Conservation (phyloP, 768 basidiomycete genomes). For the Multifurca ochricompacta region DNA sequence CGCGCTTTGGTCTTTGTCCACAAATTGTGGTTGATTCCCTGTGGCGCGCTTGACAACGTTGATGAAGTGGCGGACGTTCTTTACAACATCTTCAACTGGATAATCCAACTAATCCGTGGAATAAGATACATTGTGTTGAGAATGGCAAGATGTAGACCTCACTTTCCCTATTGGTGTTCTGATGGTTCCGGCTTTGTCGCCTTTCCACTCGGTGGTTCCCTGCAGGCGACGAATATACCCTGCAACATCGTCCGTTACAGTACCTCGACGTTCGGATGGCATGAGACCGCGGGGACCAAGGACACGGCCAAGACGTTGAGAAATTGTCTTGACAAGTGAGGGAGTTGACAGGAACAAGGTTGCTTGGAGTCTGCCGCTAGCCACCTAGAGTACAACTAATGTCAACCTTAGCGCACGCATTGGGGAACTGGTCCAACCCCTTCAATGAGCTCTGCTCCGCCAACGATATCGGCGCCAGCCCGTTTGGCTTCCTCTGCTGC, state of each 20-base stretch:
- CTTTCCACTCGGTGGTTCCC: conserved; percentile 88
- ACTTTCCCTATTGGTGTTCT: conserved; percentile 77
- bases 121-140: neutral
- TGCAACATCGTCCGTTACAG: conserved; percentile 84
- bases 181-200: conserved; percentile 80
- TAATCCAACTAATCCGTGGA: conserved; percentile 53
- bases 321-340: conserved; percentile 68
- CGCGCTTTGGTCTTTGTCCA: conserved; percentile 31
- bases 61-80: conserved; percentile 73
- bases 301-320: conserved; percentile 70
- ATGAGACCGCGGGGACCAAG: conserved; percentile 87
- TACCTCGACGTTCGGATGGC: conserved; percentile 91
- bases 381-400: conserved; percentile 40
- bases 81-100: conserved; percentile 64
- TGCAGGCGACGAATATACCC: conserved; percentile 72
- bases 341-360: conserved; percentile 83
- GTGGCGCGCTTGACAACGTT: conserved; percentile 66
- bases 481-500: conserved; percentile 74
- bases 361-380: conserved; percentile 64
- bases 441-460: conserved; percentile 84
- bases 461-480: conserved; percentile 87
- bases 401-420: conserved; percentile 6
- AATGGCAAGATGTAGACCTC: conserved; percentile 20
- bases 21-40: conserved; percentile 54
- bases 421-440: conserved; percentile 46